Percentiles rank a stretch among this genome's conserved stretches.
Evolutionary conservation across 2,329 filamentous ascomycete genomes (phyloP).

Genomic region (Fusarium nodosum): DNA sequence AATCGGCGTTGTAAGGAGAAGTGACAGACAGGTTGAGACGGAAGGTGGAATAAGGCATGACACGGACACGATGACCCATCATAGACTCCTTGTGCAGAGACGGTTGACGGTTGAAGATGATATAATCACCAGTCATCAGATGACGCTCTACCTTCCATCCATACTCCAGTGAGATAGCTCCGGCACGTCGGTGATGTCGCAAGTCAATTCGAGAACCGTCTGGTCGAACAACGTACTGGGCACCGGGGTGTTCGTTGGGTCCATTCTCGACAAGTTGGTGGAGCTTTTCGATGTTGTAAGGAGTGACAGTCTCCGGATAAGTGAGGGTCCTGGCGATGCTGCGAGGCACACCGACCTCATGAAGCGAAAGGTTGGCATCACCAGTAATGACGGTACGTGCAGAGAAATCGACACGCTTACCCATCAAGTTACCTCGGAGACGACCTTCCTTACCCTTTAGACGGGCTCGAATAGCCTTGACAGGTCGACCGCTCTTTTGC

Average conservation of each 20-base stretch:
- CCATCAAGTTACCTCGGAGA: constrained; percentile 98
- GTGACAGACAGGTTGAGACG: constrained; percentile 97
- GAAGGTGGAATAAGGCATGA: constrained; percentile 99
- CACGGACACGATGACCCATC: constrained; percentile 98
- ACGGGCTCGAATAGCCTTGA: constrained; percentile 96
- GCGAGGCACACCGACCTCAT: constrained; percentile 96
- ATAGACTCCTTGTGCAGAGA: constrained; percentile 99
- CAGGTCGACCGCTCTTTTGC: constrained; percentile 95
- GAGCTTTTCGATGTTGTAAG: constrained; percentile 96
- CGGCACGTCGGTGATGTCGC: constrained; percentile 89
- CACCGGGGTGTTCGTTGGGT: constrained; percentile 94
- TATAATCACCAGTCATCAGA: constrained; percentile 94
- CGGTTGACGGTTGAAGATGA: constrained; percentile 99
- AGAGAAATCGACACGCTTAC: constrained; percentile 99
- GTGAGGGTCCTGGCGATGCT: constrained; percentile 94
- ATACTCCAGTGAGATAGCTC: constrained; percentile 88
- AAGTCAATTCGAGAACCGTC: constrained; percentile 96
- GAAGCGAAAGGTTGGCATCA: constrained; percentile 94
- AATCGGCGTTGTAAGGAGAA: constrained; percentile 99
- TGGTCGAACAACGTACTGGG: constrained; percentile 94
- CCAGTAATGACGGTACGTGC: constrained; percentile 99
- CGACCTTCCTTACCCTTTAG: constrained; percentile 99
- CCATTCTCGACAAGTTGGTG: constrained; percentile 92
- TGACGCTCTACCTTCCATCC: constrained; percentile 99
- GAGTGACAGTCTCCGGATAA: constrained; percentile 96